A percentile compares a stretch with the other conserved stretches of the same genome.
phyloP scores from a whole-genome alignment of 441 rosid species.

The Populus hybrid region DNA sequence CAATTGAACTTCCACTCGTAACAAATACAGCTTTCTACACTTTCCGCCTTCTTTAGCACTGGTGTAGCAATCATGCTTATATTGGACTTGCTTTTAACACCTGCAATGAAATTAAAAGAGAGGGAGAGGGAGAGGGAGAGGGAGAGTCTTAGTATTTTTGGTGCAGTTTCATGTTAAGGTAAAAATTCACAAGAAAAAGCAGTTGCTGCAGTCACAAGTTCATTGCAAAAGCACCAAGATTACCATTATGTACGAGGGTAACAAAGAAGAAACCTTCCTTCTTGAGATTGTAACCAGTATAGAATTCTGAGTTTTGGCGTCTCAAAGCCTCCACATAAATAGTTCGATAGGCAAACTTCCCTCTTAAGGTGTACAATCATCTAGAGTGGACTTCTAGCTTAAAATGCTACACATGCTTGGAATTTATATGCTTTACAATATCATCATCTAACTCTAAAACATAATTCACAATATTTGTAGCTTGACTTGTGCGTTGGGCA shows the following conservation, averaged over 20 bases:
- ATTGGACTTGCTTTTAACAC: background rate
- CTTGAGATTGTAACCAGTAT: no score
- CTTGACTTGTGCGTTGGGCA: background rate
- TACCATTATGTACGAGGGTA: no score
- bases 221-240: no score
- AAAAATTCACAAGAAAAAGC: no score
- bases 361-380: background rate
- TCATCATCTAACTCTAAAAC: background rate
- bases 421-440: background rate
- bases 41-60: background rate
- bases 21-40: background rate
- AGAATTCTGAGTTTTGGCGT: background rate
- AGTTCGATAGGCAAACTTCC: background rate
- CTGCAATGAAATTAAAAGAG: background rate
- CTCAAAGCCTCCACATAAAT: background rate
- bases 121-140: no score
- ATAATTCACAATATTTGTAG: background rate
- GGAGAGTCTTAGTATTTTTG: no score
- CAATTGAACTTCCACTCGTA: background rate
- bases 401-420: background rate
- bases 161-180: no score
- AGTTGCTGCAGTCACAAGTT: no score
- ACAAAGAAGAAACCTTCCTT: no score
- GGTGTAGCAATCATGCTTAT: background rate
- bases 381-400: background rate